Percentiles rank a stretch among this genome's conserved stretches.
Conservation (phyloP, 495 filamentous ascomycete species). For the Tuber umbilicatum region DNA sequence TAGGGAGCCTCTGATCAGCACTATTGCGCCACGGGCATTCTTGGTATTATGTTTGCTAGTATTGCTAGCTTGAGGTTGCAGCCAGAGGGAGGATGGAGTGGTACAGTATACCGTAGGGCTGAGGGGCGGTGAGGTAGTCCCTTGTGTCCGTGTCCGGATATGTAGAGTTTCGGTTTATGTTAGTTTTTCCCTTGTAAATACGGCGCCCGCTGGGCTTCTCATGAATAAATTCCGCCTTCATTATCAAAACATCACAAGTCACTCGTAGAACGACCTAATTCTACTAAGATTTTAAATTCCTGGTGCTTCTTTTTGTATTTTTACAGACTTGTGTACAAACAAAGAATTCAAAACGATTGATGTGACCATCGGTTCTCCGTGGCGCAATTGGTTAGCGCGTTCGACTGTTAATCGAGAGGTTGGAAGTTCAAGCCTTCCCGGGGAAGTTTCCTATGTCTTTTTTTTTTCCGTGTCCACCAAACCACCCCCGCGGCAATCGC, state of each 20-base stretch:
- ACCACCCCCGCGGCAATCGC: neutral
- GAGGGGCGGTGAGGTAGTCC: neutral
- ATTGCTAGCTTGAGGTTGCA: conserved; percentile 37
- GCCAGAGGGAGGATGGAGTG: conserved; percentile 22
- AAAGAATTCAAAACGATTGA: neutral
- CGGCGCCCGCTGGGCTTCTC: neutral
- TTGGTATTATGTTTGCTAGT: conserved; percentile 37
- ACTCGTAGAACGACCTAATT: neutral
- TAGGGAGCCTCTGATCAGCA: conserved; percentile 32
- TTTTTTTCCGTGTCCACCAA: neutral
- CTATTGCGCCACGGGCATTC: conserved; percentile 34
- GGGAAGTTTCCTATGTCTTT: conserved; percentile 13
- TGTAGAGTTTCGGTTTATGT: neutral
- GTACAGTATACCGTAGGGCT: conserved; percentile 6
- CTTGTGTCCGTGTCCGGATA: neutral
- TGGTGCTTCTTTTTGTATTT: neutral
- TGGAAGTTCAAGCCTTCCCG: conserved; percentile 50
- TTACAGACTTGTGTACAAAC: neutral
- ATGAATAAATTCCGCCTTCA: neutral
- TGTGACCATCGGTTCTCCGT: conserved; percentile 37
- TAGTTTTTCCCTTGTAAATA: neutral
- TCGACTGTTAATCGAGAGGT: conserved; percentile 51
- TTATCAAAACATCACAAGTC: neutral
- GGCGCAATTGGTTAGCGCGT: conserved; percentile 51
- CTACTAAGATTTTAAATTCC: too few relatives aligned